Base-by-base conservation (phyloP, 2,329 filamentous ascomycete species). In the Botrytis byssoidea region DNA sequence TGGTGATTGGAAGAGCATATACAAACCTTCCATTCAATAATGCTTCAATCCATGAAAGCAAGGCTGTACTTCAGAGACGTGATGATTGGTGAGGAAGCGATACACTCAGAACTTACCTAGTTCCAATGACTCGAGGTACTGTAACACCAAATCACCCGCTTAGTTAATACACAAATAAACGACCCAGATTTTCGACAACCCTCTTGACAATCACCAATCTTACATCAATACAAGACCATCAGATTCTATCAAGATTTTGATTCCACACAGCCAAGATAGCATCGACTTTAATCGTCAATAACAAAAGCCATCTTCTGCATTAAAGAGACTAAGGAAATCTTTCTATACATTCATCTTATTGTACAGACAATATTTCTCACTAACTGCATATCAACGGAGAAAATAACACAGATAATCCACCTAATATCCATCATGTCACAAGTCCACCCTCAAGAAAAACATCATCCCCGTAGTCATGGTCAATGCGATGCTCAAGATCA, bases 111-210 rank as follows among this genome's bases (percentile, higher is more conserved):
- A 59, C 16, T 2, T 22, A 22, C 18, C 18, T 10, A 35, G 18
- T 55, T 6, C 51, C 7, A 55, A n/a, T 55, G n/a, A 29, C 12
- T 55, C n/a, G 12, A 51, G 10, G n/a, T 55, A 29, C 51, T 29
- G n/a, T 29, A 8, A 55, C 25, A 29, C n/a, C 3, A 8, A 29
- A 8, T 29, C n/a, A 29, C 51, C 14, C n/a, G n/a, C 51, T 55
- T 55, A 29, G 14, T 55, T 55, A 29, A 55, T 55, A 55, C 51
- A 8, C 5, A 29, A 7, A 29, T 29, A 55, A 12, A 29, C 25
- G 3, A 7, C 25, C 25, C n/a, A n/a, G 0, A 14, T 55, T 55
- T 16, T 3, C 0, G 7, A 55, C 5, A 55, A 4, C 2, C 12
- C 5, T 55, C 14, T 12, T 18, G 2, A 18, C n/a, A 55, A 7